Base-by-base conservation (phyloP, 768 basidiomycete genomes). In the Mycena crocata region DNA sequence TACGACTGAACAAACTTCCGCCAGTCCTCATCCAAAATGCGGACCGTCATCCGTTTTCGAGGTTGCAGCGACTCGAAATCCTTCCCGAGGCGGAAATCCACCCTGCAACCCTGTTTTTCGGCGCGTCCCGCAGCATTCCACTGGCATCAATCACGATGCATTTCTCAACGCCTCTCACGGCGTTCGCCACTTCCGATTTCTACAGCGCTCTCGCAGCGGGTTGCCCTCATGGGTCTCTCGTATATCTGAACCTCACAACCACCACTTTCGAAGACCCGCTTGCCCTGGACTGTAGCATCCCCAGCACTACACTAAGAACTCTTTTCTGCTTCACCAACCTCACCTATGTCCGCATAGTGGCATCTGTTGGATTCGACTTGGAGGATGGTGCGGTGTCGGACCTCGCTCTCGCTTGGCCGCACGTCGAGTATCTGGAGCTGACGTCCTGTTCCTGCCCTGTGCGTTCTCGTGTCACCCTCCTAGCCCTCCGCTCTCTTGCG, bases 241-340 rank as follows among this genome's bases (percentile, higher is more conserved):
- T 37, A 54, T 54, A 24, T 24, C 19, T 54, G 23, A 30, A 54
- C 26, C 52, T 54, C 52, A 31, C 52, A 8, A 8, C 26, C 52
- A n/a, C 23, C 23, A 54, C 19, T 24, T 34, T 35, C 34, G 26
- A 28, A 19, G 35, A 54, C 10, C 52, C 52, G 13, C 52, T 54
- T 35, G 23, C 15, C 34, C 37, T 54, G n/a, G n/a, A n/a, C n/a
- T n/a, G n/a, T n/a, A n/a, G n/a, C 35, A 24, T 54, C 52, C 40
- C 24, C 13, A 24, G 34, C 52, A 24, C 21, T 19, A 24, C 52
- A 15, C 35, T 24, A 24, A 40, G 40, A 17, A 17, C 40, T 37
- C 52, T 39, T 37, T 24, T 54, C 52, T 54, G 52, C 52, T 54
- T 54, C 28, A 39, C 35, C 52, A 54, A 54, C 26, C 52, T 54